Base-by-base conservation (phyloP, 2,329 filamentous ascomycete species). In the Lomentospora prolificans region DNA sequence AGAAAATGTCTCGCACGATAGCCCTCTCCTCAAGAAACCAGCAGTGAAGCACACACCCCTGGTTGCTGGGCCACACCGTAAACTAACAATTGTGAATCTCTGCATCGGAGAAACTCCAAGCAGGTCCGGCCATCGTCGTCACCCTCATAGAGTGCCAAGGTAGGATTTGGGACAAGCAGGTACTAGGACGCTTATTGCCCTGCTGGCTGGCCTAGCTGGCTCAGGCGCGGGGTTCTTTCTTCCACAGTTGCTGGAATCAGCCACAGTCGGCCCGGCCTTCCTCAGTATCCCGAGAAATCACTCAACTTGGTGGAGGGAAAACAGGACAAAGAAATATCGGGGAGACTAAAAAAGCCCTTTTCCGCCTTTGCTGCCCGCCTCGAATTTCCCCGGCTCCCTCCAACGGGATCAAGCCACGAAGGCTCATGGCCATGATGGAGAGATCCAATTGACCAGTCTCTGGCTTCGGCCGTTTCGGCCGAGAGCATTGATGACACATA, bases 321-420 rank as follows among this genome's bases (percentile, higher is more conserved):
- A 48, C 17, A 48, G 24, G 22, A 19, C 7, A 33, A 33, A 10
- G 19, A 22, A 14, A 10, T 22, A n/a, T 3, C n/a, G 5, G 10
- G 24, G 22, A 48, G 2, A 5, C 1, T 25, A 22, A 41, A 48
- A 48, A 22, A 10, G 44, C 17, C 44, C 22, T n/a, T 27, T 48
- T 9, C 44, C 44, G 44, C 44, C 6, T 19, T 25, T 9, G n/a
- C 24, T 25, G 6, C 12, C 30, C 7, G 30, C 7, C 30, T 33
- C 30, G n/a, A 19, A 41, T 41, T 41, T 41, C 19, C 19, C 36
- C 36, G 36, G 36, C 36, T 14, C 24, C 44, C 44, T 48, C 44
- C 44, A 48, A 48, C 44, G 22, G 69, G 70, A 71, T 68, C 4
- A 65, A 72, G 56, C 68, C 69, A 5, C 61, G 64, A 31, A 61